phyloP scores from a whole-genome alignment of 75 land plant genomes.

The Pinus tabuliformis region DNA sequence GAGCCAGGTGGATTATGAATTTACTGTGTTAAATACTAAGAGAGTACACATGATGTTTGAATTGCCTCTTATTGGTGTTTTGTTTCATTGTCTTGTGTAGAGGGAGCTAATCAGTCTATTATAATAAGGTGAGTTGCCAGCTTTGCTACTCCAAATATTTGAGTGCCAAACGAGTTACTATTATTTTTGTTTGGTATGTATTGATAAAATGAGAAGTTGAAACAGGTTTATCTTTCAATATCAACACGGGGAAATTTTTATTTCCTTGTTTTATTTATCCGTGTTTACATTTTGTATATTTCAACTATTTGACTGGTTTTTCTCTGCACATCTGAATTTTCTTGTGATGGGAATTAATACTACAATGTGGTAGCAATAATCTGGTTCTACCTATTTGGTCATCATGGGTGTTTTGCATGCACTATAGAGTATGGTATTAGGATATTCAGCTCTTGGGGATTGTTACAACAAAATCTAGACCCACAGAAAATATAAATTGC shows the following conservation, averaged over 20 bases:
- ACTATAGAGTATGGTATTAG: no score
- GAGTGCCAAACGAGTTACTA: neutral
- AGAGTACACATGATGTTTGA: neutral
- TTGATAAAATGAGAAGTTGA: neutral
- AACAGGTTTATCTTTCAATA: neutral
- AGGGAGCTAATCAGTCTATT: slow-evolving; percentile 89
- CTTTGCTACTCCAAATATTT: neutral
- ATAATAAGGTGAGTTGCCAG: slow-evolving; percentile 66
- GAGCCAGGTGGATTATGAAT: neutral
- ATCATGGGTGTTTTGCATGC: no score
- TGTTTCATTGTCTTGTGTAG: slow-evolving; percentile 33
- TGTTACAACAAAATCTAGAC: no score
- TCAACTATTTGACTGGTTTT: neutral
- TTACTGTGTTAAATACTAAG: neutral
- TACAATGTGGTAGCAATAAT: no score
- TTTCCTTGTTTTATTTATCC: neutral
- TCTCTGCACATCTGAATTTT: neutral
- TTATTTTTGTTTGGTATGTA: neutral
- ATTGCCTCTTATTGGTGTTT: neutral
- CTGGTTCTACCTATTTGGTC: no score
- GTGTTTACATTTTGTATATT: neutral
- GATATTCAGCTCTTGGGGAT: no score
- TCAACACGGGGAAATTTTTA: neutral
- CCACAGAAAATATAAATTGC: no score
- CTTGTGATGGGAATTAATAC: neutral